Conservation (phyloP, 257 asterid species). For the Osmanthus fragrans region DNA sequence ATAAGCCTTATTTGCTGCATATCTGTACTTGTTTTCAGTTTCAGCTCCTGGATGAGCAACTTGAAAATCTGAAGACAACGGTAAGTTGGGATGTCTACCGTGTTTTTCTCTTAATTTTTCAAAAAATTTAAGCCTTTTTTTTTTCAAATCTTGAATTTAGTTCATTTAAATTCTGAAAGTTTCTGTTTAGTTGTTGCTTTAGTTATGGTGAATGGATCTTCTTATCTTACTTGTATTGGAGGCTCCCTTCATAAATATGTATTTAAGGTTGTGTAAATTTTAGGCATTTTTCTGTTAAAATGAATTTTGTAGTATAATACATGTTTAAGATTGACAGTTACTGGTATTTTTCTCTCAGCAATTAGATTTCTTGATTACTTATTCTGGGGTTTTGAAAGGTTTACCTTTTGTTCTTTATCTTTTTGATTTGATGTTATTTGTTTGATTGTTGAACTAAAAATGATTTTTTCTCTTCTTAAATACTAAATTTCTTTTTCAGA, state of each 20-base stretch:
- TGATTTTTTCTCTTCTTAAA: neutral
- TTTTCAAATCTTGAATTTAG: neutral
- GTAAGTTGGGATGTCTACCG: slow-evolving; percentile 32
- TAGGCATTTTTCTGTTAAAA: neutral
- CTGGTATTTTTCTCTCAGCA: neutral
- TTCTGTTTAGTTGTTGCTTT: slow-evolving; percentile 19
- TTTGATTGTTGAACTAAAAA: neutral
- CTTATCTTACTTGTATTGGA: slow-evolving; percentile 22
- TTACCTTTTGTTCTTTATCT: too few relatives aligned
- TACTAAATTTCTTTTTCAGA: neutral
- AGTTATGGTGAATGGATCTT: slow-evolving; percentile 18
- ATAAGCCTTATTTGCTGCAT: neutral
- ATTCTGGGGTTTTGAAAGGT: too few relatives aligned
- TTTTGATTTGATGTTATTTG: neutral
- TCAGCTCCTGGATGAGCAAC: slow-evolving; percentile 70
- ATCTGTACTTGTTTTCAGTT: slow-evolving; percentile 42
- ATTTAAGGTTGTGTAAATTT: neutral
- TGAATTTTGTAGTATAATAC: slow-evolving; percentile 2
- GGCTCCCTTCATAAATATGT: neutral
- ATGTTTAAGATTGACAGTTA: neutral
- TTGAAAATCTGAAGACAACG: slow-evolving; percentile 77
- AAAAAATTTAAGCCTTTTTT: too few relatives aligned
- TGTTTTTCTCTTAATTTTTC: neutral
- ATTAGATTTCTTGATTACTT: neutral
- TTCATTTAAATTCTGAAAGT: too few relatives aligned